These are phyloP conservation scores for Nymphaea thermarum DNA, from an alignment of 164 flowering plant species.

Conservation along the genomic window DNA sequence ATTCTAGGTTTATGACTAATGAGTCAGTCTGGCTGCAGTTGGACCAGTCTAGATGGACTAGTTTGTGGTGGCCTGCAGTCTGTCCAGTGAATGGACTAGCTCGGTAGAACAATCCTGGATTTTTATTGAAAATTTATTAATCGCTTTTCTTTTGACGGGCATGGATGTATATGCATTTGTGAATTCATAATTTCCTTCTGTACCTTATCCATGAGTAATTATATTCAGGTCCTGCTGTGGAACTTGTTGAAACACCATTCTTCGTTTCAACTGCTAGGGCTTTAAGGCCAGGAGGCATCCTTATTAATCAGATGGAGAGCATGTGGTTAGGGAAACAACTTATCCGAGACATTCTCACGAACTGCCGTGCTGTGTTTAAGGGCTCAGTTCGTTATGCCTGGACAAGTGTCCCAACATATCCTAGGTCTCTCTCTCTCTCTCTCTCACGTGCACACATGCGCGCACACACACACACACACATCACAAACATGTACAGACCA, in stretches of 20 bases:
- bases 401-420: conserved; percentile 97
- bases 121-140: too few species aligned
- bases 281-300: conserved; percentile 92
- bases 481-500: too few species aligned
- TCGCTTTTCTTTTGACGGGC: background rate
- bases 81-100: too few species aligned
- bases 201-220: too few species aligned
- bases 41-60: too few species aligned
- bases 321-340: conserved; percentile 99
- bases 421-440: conserved; percentile 45
- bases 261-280: conserved; percentile 75
- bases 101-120: too few species aligned
- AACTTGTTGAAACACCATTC: conserved; percentile 92
- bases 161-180: background rate
- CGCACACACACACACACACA: too few species aligned
- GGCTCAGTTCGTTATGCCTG: conserved; percentile 97
- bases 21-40: too few species aligned
- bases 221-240: conserved; percentile 84
- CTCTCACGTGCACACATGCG: background rate
- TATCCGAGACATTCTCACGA: conserved; percentile 68
- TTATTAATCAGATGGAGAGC: conserved; percentile 94
- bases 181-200: too few species aligned
- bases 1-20: too few species aligned
- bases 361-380: conserved; percentile 72
- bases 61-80: too few species aligned